These are phyloP conservation scores for Primulina eburnea DNA, from an alignment of 257 asterid species.

Conservation along the genomic window DNA sequence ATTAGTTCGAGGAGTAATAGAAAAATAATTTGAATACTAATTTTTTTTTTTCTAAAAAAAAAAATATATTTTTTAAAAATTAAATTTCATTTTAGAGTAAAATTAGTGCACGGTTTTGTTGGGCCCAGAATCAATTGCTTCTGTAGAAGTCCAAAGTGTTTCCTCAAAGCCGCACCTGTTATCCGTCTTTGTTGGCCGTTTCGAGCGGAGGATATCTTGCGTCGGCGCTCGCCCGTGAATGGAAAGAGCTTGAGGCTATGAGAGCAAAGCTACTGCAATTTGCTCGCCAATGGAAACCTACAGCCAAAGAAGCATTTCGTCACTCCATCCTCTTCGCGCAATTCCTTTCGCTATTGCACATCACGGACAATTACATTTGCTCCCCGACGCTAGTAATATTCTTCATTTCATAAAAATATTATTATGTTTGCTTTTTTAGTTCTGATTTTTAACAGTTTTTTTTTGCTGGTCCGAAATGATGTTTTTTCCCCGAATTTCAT, in stretches of 20 bases:
- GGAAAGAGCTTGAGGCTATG: constrained; percentile 25
- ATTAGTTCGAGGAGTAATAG: too few relatives aligned
- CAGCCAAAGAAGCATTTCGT: constrained; percentile 53
- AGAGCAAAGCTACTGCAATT: constrained; percentile 33
- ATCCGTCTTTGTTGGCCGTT: background rate
- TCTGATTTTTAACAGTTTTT: background rate
- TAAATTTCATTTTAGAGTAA: too few relatives aligned
- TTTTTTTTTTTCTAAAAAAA: too few relatives aligned
- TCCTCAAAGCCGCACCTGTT: background rate
- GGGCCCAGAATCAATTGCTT: background rate
- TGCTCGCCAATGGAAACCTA: constrained; percentile 41
- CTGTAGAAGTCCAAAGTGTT: background rate
- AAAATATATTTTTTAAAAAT: too few relatives aligned
- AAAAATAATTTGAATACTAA: too few relatives aligned
- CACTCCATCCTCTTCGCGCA: constrained; percentile 55
- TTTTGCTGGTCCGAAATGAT: background rate
- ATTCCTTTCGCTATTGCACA: constrained; percentile 70
- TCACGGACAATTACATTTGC: constrained; percentile 61
- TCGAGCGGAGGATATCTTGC: background rate
- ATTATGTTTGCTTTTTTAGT: background rate
- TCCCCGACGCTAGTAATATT: constrained; percentile 62
- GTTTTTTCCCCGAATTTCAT: background rate
- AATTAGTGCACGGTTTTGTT: background rate
- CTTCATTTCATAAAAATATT: background rate
- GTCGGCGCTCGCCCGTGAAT: constrained; percentile 22